These are phyloP conservation scores for Claviceps digitariae DNA, from an alignment of 2,329 filamentous ascomycete genomes.

Conservation along the genomic window DNA sequence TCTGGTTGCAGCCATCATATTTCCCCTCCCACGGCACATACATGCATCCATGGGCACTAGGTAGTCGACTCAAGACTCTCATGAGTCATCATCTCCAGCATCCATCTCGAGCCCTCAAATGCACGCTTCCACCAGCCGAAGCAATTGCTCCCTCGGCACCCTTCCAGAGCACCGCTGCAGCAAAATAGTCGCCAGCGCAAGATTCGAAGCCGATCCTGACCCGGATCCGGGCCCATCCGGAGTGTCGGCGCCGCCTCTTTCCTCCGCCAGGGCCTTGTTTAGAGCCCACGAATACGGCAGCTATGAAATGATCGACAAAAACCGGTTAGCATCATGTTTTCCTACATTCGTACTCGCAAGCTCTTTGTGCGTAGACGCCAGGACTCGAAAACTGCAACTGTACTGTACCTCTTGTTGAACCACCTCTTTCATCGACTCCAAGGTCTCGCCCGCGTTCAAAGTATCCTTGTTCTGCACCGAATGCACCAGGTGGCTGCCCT, in stretches of 20 bases:
- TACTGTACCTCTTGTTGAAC: conserved; percentile 13
- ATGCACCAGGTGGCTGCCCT: conserved; percentile 4
- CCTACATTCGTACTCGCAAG: neutral
- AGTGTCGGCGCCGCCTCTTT: conserved; percentile 6
- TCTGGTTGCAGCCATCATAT: no score
- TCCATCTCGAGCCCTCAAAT: neutral
- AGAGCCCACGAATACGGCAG: conserved; percentile 15
- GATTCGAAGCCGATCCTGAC: conserved; percentile 8
- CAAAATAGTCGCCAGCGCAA: conserved; percentile 13
- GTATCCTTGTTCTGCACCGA: conserved; percentile 8
- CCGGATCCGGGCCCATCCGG: conserved; percentile 9
- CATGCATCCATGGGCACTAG: neutral
- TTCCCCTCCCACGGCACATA: no score
- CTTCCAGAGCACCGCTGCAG: conserved; percentile 13
- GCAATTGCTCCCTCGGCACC: conserved; percentile 13
- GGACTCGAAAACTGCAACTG: neutral
- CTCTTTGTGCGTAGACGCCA: no score
- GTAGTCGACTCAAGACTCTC: no score
- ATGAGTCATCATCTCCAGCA: neutral
- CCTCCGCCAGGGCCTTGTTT: conserved; percentile 11
- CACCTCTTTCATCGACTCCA: conserved; percentile 10
- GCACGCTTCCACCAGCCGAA: conserved; percentile 13
- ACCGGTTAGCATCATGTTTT: neutral
- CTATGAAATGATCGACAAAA: conserved; percentile 1
- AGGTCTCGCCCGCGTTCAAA: conserved; percentile 3